Base-by-base conservation (phyloP, 73 alveolate species). In the Diophrys appendiculata region DNA sequence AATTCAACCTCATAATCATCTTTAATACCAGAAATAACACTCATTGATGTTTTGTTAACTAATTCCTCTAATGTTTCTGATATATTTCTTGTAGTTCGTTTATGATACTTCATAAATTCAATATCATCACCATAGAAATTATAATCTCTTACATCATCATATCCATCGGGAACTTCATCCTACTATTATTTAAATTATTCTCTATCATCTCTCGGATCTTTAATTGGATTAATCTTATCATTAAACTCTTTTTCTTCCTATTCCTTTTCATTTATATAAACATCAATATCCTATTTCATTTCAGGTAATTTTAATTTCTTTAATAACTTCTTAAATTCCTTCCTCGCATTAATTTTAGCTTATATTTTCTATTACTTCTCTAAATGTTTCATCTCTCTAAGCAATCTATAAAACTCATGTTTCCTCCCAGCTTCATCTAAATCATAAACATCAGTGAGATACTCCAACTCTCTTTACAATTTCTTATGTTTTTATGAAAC, bases 41-140 rank as follows among this genome's bases (percentile, higher is more conserved):
- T 31, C 55, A 60, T 78, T 0, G 33, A 23, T 22, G 55, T 13
- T n/a, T 32, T 5, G 29, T 67, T 60, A 13, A 86, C 30, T 29
- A 71, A 33, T 0, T 79, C 72, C 33, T 43, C 65, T 13, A 86
- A 69, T n/a, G 43, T 11, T 1, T 33, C 26, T 23, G 25, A 24
- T 34, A 86, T 65, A 65, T 86, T 86, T 27, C 54, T 53, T 35
- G 65, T 78, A 28, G 93, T 86, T 53, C 93, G 26, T 55, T 80
- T 86, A 64, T 86, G 93, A 32, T 24, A 79, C 24, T 84, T 64
- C 72, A 86, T 43, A 69, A 79, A 80, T 69, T 86, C 89, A 0
- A 79, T 74, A 64, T 79, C 89, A 13, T 86, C 89, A 14, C 87
- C 83, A 72, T 86, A 86, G 68, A 86, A 86, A 0, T 11, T 25